A percentile compares a stretch with the other conserved stretches of the same genome.
Conservation (phyloP, 225 moss, liverwort and hornwort genomes). For the Marchantia polymorpha region DNA sequence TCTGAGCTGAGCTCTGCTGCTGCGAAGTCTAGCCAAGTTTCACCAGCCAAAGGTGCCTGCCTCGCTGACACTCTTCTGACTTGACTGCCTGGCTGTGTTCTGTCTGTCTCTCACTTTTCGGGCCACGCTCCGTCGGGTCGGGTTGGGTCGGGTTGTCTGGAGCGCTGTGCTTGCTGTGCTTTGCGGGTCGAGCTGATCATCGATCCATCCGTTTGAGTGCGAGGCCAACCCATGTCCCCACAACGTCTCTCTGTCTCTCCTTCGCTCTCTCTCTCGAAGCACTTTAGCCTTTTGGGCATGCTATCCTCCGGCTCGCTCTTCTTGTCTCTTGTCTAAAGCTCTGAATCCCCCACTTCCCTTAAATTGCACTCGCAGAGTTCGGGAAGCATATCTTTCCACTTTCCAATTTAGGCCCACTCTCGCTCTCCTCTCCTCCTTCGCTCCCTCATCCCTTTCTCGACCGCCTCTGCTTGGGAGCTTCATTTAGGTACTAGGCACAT, state of each 20-base stretch:
- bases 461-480: not conserved
- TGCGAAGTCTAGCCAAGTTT: not conserved
- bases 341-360: not conserved
- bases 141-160: not conserved
- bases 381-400: not conserved
- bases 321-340: not conserved
- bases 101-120: constrained; percentile 3
- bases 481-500: not conserved
- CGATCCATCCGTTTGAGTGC: constrained; percentile 6
- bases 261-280: not conserved
- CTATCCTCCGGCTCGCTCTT: not conserved
- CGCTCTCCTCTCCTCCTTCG: not conserved
- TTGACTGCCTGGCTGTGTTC: constrained; percentile 10
- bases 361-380: not conserved
- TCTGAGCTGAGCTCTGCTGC: constrained; percentile 18
- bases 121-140: not conserved
- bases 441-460: not conserved
- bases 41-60: constrained; percentile 7
- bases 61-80: constrained; percentile 1
- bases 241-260: constrained; percentile 14
- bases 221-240: not conserved
- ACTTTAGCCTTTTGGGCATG: not conserved
- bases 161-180: not conserved
- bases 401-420: not conserved
- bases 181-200: constrained; percentile 4